Base-by-base conservation (phyloP, 768 basidiomycete species). In the Vararia minispora region DNA sequence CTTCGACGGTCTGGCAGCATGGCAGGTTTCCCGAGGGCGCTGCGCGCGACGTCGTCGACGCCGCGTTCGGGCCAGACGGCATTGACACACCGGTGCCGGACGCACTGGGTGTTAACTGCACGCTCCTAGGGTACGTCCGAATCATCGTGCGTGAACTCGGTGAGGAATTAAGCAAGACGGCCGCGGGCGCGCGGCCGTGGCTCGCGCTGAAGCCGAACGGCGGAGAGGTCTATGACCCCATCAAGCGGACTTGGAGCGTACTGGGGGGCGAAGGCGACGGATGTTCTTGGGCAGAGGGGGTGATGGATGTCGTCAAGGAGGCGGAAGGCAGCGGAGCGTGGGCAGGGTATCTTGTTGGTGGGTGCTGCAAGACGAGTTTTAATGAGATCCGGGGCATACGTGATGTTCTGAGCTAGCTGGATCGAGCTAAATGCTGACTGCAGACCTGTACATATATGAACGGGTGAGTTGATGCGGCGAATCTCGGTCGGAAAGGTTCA, bases 31-130 rank as follows among this genome's bases (percentile, higher is more conserved):
- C 74, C 0, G 66, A 78, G 42, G 54, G 41, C 0, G 47, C 39
- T 9, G 55, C 40, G 1, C 26, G 48, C 21, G 46, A 50, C 27
- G 39, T 39, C 7, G 28, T 40, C 3, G 38, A 39, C 22, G 43
- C 35, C 7, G 22, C 21, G 13, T 22, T 17, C 28, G 28, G 22
- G 5, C 38, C 35, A 17, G 28, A 34, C 14, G 37, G n/a, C n/a
- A n/a, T n/a, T n/a, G n/a, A n/a, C n/a, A n/a, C n/a, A n/a, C n/a
- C 58, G 26, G 57, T 57, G 2, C 79, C 77, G 0, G 56, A 60
- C 23, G 82, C 68, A 1, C 58, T 87, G 12, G 86, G 85, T 1
- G 69, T 88, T 46, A 88, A 90, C 53, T 90, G 84, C 56, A 80
- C 82, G 0, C 60, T 57, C 1, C 50, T 69, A 13, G 55, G 63